Percentiles rank a stretch among this genome's conserved stretches.
phyloP scores from a whole-genome alignment of 352 stramenopile genomes.

The Phytophthora hibernalis region DNA sequence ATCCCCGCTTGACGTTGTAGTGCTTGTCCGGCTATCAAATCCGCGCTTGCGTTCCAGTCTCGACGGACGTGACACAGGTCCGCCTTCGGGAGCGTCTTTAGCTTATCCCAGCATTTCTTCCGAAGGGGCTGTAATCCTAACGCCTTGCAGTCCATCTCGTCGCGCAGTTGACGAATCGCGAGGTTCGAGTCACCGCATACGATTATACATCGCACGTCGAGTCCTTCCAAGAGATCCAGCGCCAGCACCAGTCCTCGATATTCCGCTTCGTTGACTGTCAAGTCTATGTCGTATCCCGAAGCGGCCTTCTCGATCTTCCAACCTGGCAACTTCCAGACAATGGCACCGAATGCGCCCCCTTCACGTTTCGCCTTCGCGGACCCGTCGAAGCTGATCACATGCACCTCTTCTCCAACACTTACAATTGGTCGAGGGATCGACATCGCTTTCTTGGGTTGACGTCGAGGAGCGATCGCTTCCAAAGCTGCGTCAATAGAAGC shows the following conservation, averaged over 20 bases:
- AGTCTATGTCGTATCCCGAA: background rate
- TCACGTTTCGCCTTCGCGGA: constrained; percentile 7
- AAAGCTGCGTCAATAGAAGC: background rate
- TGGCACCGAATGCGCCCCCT: constrained; percentile 2
- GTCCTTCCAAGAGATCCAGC: background rate
- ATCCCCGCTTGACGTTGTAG: no score
- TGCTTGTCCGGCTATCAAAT: no score
- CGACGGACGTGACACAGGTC: no score
- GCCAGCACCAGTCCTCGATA: background rate
- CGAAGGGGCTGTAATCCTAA: background rate
- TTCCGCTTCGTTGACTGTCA: constrained; percentile 32
- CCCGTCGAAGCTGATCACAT: constrained; percentile 13
- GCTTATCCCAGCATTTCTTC: no score
- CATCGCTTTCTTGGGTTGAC: background rate
- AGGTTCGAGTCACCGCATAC: background rate
- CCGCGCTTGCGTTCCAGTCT: no score
- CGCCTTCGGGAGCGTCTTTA: no score
- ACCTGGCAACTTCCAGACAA: constrained; percentile 17
- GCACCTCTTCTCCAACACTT: background rate
- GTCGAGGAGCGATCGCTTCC: background rate
- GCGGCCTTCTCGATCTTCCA: background rate
- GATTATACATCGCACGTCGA: background rate
- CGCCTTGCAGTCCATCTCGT: background rate
- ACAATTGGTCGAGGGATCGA: background rate
- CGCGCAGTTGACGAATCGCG: background rate